Percentiles rank a stretch among this genome's conserved stretches.
These are phyloP conservation scores for Phytopythium aichiense DNA, from an alignment of 352 stramenopile species.

Conservation along the genomic window DNA sequence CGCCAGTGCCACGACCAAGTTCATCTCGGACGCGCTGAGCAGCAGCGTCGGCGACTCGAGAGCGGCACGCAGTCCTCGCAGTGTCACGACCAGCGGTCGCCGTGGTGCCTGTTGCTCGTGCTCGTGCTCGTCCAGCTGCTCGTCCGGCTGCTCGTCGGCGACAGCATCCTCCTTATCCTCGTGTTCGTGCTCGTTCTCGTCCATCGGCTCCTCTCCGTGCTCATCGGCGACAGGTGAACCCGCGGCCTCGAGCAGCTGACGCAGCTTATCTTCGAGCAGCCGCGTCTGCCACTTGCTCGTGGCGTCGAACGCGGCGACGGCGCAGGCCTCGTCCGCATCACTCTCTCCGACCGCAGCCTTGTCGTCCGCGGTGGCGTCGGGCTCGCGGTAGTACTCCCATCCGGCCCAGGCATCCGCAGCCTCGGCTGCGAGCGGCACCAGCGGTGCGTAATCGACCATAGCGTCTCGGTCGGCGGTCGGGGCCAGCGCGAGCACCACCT, in stretches of 20 bases:
- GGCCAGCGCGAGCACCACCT: conserved; percentile 53
- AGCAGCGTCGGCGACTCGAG: conserved; percentile 54
- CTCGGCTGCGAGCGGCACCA: conserved; percentile 43
- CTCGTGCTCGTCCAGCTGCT: conserved; percentile 6
- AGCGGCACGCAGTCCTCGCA: conserved; percentile 35
- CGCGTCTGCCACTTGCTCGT: conserved; percentile 27
- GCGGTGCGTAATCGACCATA: conserved; percentile 48
- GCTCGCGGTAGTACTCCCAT: background rate
- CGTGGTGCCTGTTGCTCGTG: too few relatives aligned
- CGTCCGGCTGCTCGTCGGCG: background rate
- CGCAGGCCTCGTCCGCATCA: conserved; percentile 10
- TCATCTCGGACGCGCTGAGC: conserved; percentile 53
- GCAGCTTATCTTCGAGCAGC: conserved; percentile 40
- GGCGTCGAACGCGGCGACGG: conserved; percentile 28
- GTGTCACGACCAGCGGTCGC: conserved; percentile 25
- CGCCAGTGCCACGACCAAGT: conserved; percentile 42
- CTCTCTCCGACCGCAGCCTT: background rate
- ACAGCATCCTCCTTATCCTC: conserved; percentile 1
- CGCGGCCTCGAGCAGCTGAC: conserved; percentile 28
- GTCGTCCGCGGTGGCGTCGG: conserved; percentile 8
- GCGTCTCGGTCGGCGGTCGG: conserved; percentile 45
- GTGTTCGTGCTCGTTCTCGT: background rate
- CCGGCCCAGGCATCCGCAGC: conserved; percentile 43
- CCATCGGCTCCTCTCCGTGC: background rate
- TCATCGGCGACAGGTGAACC: background rate